A percentile compares a stretch with the other conserved stretches of the same genome.
These are phyloP conservation scores for Nothomitra cinnamomea DNA, from an alignment of 2,329 filamentous ascomycete species.

Conservation along the genomic window DNA sequence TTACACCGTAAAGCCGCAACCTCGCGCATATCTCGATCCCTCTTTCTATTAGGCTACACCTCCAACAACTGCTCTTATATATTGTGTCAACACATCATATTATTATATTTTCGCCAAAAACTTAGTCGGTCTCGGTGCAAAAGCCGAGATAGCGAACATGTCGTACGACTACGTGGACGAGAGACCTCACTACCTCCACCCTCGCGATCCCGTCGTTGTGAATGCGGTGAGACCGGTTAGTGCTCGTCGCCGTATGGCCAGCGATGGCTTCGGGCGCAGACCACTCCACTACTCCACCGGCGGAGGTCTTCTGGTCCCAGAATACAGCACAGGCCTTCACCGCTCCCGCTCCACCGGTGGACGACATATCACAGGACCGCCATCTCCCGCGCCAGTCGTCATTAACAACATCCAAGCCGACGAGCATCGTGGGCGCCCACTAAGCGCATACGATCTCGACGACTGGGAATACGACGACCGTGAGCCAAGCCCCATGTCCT, in stretches of 20 bases:
- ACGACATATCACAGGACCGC: constrained; percentile 1
- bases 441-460: neutral
- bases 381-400: constrained; percentile 9
- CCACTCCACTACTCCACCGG: constrained; percentile 7
- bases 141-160: neutral
- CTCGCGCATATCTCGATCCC: no score
- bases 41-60: no score
- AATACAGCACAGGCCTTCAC: constrained; percentile 5
- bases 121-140: no score
- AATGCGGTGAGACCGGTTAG: neutral
- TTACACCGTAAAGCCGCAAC: no score
- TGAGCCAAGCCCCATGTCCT: constrained; percentile 9
- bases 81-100: no score
- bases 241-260: constrained; percentile 2
- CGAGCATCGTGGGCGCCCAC: constrained; percentile 6
- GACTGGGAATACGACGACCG: constrained; percentile 8
- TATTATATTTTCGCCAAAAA: no score
- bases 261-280: constrained; percentile 8
- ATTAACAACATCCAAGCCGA: constrained; percentile 12
- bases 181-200: neutral
- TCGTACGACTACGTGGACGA: constrained; percentile 3
- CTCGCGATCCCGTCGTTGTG: neutral
- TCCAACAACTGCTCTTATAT: no score
- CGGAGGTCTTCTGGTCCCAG: constrained; percentile 6
- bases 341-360: constrained; percentile 10